These are phyloP conservation scores for Eucalyptus coolabah DNA, from an alignment of 345 rosid species.

Conservation along the genomic window DNA sequence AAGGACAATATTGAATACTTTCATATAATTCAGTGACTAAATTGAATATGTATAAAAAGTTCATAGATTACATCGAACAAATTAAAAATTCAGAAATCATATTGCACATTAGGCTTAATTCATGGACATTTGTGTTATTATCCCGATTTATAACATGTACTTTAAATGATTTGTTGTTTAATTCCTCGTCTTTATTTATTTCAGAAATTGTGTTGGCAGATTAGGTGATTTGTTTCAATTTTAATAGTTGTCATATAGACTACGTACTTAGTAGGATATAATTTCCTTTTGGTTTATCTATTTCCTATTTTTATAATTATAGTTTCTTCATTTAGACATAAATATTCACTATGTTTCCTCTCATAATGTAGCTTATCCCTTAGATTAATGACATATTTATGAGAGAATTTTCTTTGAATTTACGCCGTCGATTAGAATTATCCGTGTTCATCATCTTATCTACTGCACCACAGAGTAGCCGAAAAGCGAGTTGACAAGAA, in stretches of 20 bases:
- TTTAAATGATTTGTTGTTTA: background rate
- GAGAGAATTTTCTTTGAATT: background rate
- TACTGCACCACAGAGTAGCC: background rate
- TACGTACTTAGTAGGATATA: background rate
- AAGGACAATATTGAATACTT: no score
- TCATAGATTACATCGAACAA: no score
- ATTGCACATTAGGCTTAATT: no score
- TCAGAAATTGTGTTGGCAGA: background rate
- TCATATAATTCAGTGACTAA: no score
- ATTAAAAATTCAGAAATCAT: no score
- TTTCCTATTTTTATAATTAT: background rate
- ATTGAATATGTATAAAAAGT: no score
- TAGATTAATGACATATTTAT: background rate
- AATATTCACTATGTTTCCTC: background rate
- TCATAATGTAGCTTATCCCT: background rate
- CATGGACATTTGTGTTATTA: no score
- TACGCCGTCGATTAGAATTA: background rate
- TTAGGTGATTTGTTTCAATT: background rate
- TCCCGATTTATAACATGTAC: background rate
- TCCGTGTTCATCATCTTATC: background rate
- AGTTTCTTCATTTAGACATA: background rate
- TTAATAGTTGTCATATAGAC: background rate
- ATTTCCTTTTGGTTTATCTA: background rate
- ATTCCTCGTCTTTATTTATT: background rate
- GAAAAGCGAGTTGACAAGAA: background rate